Base-by-base conservation (phyloP, 306 rosid genomes). In the Cicer chorassanicum region DNA sequence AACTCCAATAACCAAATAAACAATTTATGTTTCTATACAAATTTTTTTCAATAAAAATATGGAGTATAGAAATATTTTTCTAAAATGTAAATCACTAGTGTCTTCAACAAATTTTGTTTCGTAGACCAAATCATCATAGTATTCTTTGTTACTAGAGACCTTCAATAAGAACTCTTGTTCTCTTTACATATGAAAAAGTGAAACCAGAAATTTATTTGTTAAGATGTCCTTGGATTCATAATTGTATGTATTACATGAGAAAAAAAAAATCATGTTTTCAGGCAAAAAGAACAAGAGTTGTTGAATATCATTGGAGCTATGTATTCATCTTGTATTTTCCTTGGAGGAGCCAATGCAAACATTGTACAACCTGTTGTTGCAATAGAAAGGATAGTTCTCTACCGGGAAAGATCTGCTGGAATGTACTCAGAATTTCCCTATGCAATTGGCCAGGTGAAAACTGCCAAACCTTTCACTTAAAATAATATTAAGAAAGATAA, bases 391-490 rank as follows among this genome's bases (percentile, higher is more conserved):
- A 88, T 85, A 2, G 96, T 90, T 60, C 87, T 92, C 56, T 90
- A 92, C 54, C 92, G 93, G 2, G 98, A 92, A 87, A 86, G 91
- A 82, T 92, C 96, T 0, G 96, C 93, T 0, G 96, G 96, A 64
- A 84, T 92, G 98, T 92, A 92, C 65, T 90, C 96, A 7, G 92
- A 75, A 57, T 60, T 90, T 53, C 92, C 98, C 11, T 90, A 85
- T 57, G 89, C 98, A 16, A 81, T 90, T 59, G 92, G 93, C 42
- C 98, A 90, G 84, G 96, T 90, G 39, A 50, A 49, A 51, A 4
- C 40, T 8, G 11, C n/a, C 1, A 29, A 49, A 2, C 11, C n/a
- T 9, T n/a, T 19, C 8, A 24, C 56, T 15, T 68, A 6, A 38
- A 53, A 53, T 8, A 36, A 9, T 8, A 21, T 5, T 21, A 54